Conservation (phyloP, 164 flowering plant genomes). For the Cinnamomum micranthum region DNA sequence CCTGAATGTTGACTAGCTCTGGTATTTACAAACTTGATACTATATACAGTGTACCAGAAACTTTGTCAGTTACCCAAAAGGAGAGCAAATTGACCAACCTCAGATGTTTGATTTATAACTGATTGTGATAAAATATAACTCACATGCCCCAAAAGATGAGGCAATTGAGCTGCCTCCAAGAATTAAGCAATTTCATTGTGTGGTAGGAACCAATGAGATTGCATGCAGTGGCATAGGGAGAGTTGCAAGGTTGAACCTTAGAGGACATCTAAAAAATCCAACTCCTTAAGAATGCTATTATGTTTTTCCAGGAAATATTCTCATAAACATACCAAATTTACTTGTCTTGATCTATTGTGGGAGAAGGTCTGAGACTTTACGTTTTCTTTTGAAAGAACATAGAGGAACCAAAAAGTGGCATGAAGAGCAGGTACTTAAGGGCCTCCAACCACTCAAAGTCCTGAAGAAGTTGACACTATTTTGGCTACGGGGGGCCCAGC, state of each 20-base stretch:
- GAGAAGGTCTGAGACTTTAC: background rate
- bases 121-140: background rate
- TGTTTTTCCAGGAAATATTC: background rate
- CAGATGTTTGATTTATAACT: background rate
- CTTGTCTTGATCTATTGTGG: background rate
- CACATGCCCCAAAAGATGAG: background rate
- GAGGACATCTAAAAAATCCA: background rate
- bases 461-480: constrained; percentile 12
- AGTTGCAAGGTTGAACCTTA: background rate
- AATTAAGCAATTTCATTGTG: background rate
- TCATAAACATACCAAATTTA: background rate
- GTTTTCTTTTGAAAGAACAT: background rate
- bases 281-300: background rate
- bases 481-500: background rate
- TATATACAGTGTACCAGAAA: background rate
- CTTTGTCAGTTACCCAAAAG: constrained; percentile 10
- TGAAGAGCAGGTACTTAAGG: background rate
- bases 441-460: constrained; percentile 21
- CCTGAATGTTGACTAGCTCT: constrained; percentile 7
- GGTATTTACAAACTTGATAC: constrained; percentile 4
- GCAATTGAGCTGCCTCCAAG: background rate
- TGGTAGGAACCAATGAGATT: background rate
- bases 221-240: background rate
- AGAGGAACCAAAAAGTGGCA: background rate
- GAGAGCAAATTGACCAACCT: constrained; percentile 5